A percentile compares a stretch with the other conserved stretches of the same genome.
Evolutionary conservation across 495 filamentous ascomycete species (phyloP).

Genomic region (Penicillium silybi): DNA sequence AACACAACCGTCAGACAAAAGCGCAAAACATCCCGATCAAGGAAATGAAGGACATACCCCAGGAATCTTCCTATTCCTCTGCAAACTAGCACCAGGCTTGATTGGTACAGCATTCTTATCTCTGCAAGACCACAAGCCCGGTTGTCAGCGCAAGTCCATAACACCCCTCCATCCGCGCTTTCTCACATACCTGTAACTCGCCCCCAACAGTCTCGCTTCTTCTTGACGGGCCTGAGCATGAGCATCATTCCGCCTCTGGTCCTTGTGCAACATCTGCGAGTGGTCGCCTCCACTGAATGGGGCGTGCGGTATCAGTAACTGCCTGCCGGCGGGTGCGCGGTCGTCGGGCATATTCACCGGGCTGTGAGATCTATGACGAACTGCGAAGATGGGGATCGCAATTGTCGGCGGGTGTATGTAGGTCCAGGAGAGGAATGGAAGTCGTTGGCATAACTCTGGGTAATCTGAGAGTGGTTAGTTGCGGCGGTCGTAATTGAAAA

Average conservation of each 20-base stretch:
- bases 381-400: conserved; percentile 21
- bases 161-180: neutral
- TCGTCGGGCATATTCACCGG: conserved; percentile 27
- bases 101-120: conserved; percentile 15
- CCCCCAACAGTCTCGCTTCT: conserved; percentile 24
- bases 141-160: neutral
- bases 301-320: conserved; percentile 7
- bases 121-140: neutral
- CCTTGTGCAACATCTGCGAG: conserved; percentile 20
- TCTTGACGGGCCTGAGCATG: conserved; percentile 16
- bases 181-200: conserved; percentile 10
- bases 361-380: conserved; percentile 23
- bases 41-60: conserved; percentile 12
- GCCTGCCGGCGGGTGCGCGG: conserved; percentile 2
- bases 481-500: neutral
- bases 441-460: conserved; percentile 33
- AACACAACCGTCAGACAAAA: conserved; percentile 2
- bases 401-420: conserved; percentile 22
- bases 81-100: conserved; percentile 9
- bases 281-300: conserved; percentile 6
- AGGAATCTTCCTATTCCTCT: conserved; percentile 10
- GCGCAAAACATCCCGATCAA: neutral
- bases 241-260: conserved; percentile 1
- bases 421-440: conserved; percentile 9
- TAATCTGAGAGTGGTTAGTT: conserved; percentile 14